Conservation (phyloP, 2,329 filamentous ascomycete genomes). For the Metarhizium robertsii region DNA sequence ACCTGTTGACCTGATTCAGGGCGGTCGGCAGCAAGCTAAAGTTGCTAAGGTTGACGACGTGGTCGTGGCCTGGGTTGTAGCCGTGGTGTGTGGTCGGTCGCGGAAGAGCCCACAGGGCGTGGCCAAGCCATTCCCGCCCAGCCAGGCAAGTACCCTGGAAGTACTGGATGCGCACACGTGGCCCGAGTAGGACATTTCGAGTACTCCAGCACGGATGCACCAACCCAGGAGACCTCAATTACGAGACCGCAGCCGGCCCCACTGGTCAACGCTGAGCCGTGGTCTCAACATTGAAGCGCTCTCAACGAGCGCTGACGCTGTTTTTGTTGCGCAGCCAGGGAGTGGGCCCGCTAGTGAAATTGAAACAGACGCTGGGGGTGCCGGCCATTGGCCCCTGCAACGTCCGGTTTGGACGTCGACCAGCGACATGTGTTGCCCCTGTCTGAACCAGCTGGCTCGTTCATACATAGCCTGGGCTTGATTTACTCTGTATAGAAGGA, state of each 20-base stretch:
- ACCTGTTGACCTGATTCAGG: conserved; percentile 6
- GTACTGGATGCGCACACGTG: background rate
- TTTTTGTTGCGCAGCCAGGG: conserved; percentile 7
- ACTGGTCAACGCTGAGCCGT: background rate
- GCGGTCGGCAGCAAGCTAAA: background rate
- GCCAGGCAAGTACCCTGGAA: background rate
- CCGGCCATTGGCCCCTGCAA: background rate
- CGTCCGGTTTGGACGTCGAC: background rate
- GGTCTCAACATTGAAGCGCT: background rate
- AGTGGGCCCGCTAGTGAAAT: conserved; percentile 11
- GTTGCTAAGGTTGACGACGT: background rate
- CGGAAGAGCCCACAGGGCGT: conserved; percentile 1
- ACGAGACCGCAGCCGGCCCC: background rate
- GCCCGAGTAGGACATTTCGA: background rate
- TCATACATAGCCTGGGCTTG: too few species aligned
- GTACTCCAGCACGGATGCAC: background rate
- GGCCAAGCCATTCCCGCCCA: conserved; percentile 2
- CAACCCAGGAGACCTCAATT: too few species aligned
- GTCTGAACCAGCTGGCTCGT: background rate
- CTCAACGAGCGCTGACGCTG: background rate
- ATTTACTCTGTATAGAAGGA: too few species aligned
- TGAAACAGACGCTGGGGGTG: conserved; percentile 12
- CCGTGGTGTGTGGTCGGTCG: background rate
- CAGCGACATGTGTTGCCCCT: conserved; percentile 6
- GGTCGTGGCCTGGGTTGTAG: background rate